A percentile compares a stretch with the other conserved stretches of the same genome.
phyloP scores from a whole-genome alignment of 1,284 basidiomycete species.

The Boletus sp. region DNA sequence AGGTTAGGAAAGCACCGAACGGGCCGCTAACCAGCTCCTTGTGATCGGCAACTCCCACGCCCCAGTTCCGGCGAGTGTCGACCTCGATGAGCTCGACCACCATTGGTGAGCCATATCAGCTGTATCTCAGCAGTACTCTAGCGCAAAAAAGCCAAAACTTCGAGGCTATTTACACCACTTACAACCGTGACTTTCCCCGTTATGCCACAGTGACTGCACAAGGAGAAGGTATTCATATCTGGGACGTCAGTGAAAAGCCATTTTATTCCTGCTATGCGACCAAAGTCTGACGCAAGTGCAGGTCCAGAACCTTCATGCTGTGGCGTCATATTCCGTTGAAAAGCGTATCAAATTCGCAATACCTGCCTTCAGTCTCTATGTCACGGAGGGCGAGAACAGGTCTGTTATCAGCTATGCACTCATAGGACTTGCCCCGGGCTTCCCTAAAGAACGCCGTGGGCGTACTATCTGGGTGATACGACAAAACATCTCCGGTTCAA shows the following conservation, averaged over 20 bases:
- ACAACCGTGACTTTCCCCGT: constrained; percentile 44
- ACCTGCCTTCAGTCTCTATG: constrained; percentile 47
- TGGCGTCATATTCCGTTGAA: constrained; percentile 63
- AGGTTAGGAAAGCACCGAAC: not conserved
- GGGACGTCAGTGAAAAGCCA: constrained; percentile 52
- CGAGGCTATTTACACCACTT: constrained; percentile 38
- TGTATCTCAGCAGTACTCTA: constrained; percentile 44
- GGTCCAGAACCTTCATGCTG: constrained; percentile 63
- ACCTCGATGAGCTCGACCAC: constrained; percentile 41
- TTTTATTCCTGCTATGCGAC: not conserved
- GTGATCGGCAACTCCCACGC: not conserved
- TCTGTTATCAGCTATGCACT: constrained; percentile 54
- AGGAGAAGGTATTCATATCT: constrained; percentile 54
- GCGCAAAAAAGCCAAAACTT: constrained; percentile 22
- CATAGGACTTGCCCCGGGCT: constrained; percentile 46
- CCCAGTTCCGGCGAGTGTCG: constrained; percentile 14
- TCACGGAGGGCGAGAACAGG: constrained; percentile 33
- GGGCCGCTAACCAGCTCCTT: not conserved
- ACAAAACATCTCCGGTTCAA: constrained; percentile 46
- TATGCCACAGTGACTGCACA: constrained; percentile 64
- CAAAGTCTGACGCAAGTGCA: constrained; percentile 32
- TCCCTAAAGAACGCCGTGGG: constrained; percentile 38
- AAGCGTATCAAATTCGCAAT: constrained; percentile 58
- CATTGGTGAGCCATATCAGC: constrained; percentile 56
- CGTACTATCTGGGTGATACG: constrained; percentile 61